Base-by-base conservation (phyloP, 176 grass and related monocot species). In the Areca catechu region DNA sequence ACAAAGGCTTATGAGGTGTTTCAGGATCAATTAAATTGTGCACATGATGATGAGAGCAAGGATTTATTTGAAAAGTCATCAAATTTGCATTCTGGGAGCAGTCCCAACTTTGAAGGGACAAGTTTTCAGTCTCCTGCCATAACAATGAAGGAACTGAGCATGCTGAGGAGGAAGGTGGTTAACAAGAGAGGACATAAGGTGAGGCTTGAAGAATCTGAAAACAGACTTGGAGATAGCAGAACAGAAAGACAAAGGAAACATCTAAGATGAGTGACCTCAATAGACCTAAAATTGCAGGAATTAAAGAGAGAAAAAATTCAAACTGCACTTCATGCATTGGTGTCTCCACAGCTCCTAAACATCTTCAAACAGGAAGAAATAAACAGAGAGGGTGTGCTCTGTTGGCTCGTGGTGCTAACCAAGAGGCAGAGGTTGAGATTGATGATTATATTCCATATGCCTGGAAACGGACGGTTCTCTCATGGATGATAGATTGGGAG, bases 401-500 rank as follows among this genome's bases (percentile, higher is more conserved):
- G 67, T 86, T 85, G 48, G 88, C 52, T 78, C 94, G 94, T 57
- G 70, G 81, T 55, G 76, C 72, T 49, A 90, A 72, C 29, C 64
- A 62, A 63, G 67, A 78, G 43, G 63, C 25, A 62, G 75, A 88
- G 24, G 64, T 52, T 16, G 17, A 49, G 20, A 53, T 72, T 67
- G 76, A 85, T 59, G 78, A 52, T 37, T 92, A 92, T 73, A 29
- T 84, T 69, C 77, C 75, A 53, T 92, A 97, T 70, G 30, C 71
- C 60, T 82, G 87, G 83, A 97, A 74, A 72, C 71, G 83, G 55
- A 97, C 93, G 12, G 56, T 97, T 67, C 80, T 85, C 24, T 85
- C 87, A 34, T 97, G 93, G 93, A 83, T 97, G 78, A 97, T 97
- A 69, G 93, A 97, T 77, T 84, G 61, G 93, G 75, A 56, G 72